Evolutionary conservation across 495 filamentous ascomycete genomes (phyloP).

Genomic region (Penicillium angulare): DNA sequence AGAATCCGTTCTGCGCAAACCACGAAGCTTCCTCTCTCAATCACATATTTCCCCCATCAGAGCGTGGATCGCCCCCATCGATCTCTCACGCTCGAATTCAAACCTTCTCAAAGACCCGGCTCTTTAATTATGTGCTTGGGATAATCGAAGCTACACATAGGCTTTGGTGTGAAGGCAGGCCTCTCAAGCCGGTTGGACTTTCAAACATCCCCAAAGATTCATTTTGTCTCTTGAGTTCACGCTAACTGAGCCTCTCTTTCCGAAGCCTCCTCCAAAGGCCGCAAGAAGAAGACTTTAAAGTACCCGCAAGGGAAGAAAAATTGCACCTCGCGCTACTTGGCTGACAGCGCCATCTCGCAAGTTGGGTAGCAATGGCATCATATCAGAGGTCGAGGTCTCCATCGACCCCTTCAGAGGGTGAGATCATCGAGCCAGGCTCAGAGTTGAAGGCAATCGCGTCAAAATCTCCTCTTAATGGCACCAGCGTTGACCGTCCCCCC

Average conservation of each 20-base stretch:
- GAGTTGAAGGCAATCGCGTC: conserved; percentile 73
- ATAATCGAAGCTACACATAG: conserved; percentile 21
- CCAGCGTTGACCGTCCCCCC: conserved; percentile 72
- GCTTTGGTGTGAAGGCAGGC: conserved; percentile 38
- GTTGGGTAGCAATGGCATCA: conserved; percentile 23
- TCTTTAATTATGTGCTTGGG: conserved; percentile 17
- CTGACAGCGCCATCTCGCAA: background rate
- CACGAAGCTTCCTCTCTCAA: background rate
- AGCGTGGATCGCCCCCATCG: background rate
- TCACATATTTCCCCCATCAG: background rate
- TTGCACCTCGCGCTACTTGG: background rate
- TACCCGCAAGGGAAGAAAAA: conserved; percentile 1
- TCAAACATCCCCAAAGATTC: conserved; percentile 32
- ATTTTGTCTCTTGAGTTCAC: conserved; percentile 28
- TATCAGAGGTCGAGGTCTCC: conserved; percentile 45
- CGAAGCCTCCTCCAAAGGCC: conserved; percentile 30
- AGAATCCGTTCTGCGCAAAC: background rate
- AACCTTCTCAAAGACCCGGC: background rate
- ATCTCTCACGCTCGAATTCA: background rate
- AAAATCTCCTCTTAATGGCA: conserved; percentile 71
- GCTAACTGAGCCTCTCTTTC: conserved; percentile 22
- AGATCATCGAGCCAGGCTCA: conserved; percentile 76
- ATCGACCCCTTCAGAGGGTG: conserved; percentile 69
- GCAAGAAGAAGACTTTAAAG: conserved; percentile 6
- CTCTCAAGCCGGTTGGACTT: conserved; percentile 49